These are phyloP conservation scores for Capronia americana DNA, from an alignment of 2,329 filamentous ascomycete genomes.

Conservation along the genomic window DNA sequence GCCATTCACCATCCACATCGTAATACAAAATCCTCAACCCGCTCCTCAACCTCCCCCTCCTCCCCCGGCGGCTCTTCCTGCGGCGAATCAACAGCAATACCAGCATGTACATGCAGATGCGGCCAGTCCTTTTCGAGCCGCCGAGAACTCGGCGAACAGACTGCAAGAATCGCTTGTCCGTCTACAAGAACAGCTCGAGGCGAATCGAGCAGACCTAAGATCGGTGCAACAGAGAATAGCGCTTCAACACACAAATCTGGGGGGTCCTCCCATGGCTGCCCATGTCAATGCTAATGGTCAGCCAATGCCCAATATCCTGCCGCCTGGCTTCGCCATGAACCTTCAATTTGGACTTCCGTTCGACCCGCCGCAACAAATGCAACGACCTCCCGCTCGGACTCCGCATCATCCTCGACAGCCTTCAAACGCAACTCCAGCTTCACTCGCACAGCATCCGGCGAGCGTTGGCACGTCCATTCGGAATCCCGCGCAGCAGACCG, in stretches of 20 bases:
- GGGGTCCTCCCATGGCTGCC: constrained; percentile 1
- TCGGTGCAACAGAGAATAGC: constrained; percentile 34
- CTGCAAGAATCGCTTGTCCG: constrained; percentile 30
- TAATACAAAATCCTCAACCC: constrained; percentile 29
- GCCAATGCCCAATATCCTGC: constrained; percentile 1
- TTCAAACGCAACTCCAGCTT: neutral
- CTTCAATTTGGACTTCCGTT: neutral
- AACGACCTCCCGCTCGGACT: neutral
- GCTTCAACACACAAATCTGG: constrained; percentile 29
- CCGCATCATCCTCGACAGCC: neutral
- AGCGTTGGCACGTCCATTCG: neutral
- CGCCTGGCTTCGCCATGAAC: constrained; percentile 8
- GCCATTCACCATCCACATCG: constrained; percentile 38
- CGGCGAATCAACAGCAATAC: neutral
- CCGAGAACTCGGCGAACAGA: constrained; percentile 18
- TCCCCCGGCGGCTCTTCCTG: neutral
- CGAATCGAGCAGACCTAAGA: constrained; percentile 32
- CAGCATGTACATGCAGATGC: constrained; percentile 7
- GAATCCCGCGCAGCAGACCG: neutral
- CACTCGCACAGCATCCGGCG: neutral
- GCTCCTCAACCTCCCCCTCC: constrained; percentile 12
- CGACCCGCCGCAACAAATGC: neutral
- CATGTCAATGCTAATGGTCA: constrained; percentile 18
- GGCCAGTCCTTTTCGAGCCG: constrained; percentile 17
- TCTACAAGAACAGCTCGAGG: constrained; percentile 34